Conservation (phyloP, 1,139 yeast species). For the Suhomyces maxii region DNA sequence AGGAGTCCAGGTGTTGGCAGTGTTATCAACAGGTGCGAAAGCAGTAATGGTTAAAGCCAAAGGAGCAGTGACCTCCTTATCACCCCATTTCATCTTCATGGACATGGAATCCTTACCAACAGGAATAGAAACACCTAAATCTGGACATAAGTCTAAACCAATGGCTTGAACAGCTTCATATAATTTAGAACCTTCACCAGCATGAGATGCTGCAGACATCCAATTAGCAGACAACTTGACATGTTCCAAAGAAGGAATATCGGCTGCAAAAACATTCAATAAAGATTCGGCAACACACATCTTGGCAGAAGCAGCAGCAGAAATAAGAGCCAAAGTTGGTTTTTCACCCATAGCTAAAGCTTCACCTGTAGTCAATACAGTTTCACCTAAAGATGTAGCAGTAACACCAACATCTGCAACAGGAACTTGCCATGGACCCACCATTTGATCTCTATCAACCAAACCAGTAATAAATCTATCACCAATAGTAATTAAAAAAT, state of each 20-base stretch:
- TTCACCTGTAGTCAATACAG: conserved; percentile 78
- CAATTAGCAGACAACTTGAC: conserved; percentile 95
- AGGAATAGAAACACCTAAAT: conserved; percentile 86
- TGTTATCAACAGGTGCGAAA: conserved; percentile 82
- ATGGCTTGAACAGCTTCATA: conserved; percentile 98
- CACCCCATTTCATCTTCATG: conserved; percentile 98
- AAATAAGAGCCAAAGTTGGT: conserved; percentile 85
- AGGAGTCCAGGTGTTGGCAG: conserved; percentile 96
- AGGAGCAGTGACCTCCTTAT: conserved; percentile 92
- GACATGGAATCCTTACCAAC: conserved; percentile 99
- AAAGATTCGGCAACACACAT: conserved; percentile 96
- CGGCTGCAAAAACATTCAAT: conserved; percentile 87
- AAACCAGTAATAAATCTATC: conserved; percentile 96
- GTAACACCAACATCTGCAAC: conserved; percentile 99
- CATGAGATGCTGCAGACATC: conserved; percentile 98
- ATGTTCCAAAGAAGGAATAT: conserved; percentile 69
- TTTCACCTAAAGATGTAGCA: conserved; percentile 81
- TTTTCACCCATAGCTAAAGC: conserved; percentile 98
- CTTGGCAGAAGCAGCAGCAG: conserved; percentile 95
- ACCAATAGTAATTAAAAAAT: conserved; percentile 93
- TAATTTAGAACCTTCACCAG: conserved; percentile 92
- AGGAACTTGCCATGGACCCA: conserved; percentile 99
- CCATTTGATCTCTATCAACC: conserved; percentile 97
- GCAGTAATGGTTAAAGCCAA: conserved; percentile 91
- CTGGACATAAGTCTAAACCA: conserved; percentile 93